Conservation (phyloP, 208 protist species). For the Crithidia sp. region DNA sequence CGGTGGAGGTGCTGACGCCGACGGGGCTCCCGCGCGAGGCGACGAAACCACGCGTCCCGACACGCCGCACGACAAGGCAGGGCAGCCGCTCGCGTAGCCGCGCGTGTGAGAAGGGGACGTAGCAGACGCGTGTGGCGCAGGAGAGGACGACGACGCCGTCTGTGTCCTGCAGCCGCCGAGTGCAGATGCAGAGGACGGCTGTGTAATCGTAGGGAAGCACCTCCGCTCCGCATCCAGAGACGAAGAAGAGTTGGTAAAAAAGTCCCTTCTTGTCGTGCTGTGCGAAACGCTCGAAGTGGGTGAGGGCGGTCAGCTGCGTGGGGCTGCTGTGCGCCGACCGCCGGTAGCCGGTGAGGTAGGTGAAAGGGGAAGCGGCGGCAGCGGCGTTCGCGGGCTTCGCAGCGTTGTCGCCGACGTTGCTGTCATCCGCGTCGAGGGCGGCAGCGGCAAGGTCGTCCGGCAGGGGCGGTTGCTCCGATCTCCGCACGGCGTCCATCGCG, state of each 20-base stretch:
- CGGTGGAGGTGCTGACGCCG: constrained; percentile 61
- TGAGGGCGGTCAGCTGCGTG: constrained; percentile 1
- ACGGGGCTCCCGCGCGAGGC: constrained; percentile 54
- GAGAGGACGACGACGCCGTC: constrained; percentile 30
- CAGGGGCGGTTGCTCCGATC: constrained; percentile 30
- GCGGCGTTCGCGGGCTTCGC: neutral
- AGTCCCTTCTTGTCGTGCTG: constrained; percentile 16
- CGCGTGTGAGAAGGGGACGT: constrained; percentile 66
- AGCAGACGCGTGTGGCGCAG: constrained; percentile 55
- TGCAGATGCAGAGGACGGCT: constrained; percentile 59
- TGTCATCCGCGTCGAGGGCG: neutral
- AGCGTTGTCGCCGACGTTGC: neutral
- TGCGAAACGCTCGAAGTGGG: constrained; percentile 4
- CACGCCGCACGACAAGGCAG: constrained; percentile 35
- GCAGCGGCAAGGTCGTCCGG: constrained; percentile 4
- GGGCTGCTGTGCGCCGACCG: neutral
- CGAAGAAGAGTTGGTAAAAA: constrained; percentile 52
- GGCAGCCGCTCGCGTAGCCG: constrained; percentile 37
- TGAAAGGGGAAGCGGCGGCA: constrained; percentile 13
- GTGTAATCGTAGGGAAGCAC: constrained; percentile 85
- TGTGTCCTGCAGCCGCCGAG: constrained; percentile 5
- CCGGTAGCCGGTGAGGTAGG: constrained; percentile 38
- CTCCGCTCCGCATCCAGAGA: constrained; percentile 53
- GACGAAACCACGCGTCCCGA: constrained; percentile 30
- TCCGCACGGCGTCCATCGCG: constrained; percentile 30